Conservation (phyloP, 345 rosid genomes). For the Acer yangbiense region DNA sequence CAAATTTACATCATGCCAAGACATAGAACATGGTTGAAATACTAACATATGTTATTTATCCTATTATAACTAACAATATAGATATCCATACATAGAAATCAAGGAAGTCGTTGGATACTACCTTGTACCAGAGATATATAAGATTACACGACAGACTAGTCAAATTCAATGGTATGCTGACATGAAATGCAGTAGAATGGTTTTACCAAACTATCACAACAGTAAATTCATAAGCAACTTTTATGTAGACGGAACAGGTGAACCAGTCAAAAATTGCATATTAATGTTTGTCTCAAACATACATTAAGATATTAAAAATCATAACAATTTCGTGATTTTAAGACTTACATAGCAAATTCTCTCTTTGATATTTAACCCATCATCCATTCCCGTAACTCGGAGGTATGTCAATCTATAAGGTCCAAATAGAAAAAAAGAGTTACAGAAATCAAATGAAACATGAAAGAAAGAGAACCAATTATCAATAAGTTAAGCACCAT, state of each 20-base stretch:
- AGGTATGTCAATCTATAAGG: slow-evolving; percentile 77
- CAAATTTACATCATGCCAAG: background rate
- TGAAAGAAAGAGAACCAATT: background rate
- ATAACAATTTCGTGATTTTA: background rate
- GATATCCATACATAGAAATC: background rate
- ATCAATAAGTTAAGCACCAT: background rate
- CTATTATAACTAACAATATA: background rate
- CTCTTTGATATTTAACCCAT: slow-evolving; percentile 84
- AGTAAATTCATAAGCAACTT: slow-evolving; percentile 2
- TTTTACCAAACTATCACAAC: background rate
- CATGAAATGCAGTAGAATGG: background rate
- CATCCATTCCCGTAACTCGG: slow-evolving; percentile 94
- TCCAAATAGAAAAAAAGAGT: slow-evolving; percentile 18
- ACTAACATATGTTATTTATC: background rate
- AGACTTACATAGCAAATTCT: slow-evolving; percentile 76
- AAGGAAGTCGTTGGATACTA: background rate
- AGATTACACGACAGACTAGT: background rate
- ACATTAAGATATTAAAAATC: background rate
- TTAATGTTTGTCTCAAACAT: slow-evolving; percentile 3
- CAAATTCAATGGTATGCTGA: background rate
- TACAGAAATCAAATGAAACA: background rate
- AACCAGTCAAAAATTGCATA: background rate
- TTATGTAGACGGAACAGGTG: background rate
- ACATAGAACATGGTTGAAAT: background rate
- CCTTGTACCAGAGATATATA: background rate